Evolutionary conservation across 768 basidiomycete species (phyloP).

Genomic region (Xerocomellus intermedius): DNA sequence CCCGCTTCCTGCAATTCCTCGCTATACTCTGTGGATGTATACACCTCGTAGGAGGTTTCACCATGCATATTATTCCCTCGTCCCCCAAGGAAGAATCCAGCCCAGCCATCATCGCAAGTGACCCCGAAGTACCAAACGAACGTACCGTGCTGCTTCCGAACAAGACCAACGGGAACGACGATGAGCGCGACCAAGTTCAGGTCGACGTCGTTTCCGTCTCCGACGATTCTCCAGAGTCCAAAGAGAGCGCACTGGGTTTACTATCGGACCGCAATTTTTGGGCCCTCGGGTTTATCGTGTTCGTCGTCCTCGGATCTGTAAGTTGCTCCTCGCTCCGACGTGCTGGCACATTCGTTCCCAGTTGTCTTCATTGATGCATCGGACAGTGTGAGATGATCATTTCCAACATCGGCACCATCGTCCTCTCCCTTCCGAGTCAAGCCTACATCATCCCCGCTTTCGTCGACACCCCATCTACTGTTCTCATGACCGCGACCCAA

Average conservation of each 20-base stretch:
- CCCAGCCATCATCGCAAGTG: not conserved
- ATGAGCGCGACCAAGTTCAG: slow-evolving; percentile 12
- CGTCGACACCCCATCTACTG: slow-evolving; percentile 22
- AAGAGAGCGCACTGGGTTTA: slow-evolving; percentile 40
- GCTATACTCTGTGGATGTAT: slow-evolving; percentile 51
- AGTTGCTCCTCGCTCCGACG: slow-evolving; percentile 27
- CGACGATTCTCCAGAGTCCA: slow-evolving; percentile 16
- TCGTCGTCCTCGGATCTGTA: slow-evolving; percentile 66
- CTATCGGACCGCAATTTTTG: slow-evolving; percentile 61
- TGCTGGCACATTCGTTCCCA: not conserved
- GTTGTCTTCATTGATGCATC: not conserved
- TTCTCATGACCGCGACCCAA: slow-evolving; percentile 54
- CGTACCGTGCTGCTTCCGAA: slow-evolving; percentile 30
- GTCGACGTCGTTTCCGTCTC: slow-evolving; percentile 25
- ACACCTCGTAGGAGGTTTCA: slow-evolving; percentile 54
- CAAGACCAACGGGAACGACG: slow-evolving; percentile 16
- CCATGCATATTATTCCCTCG: slow-evolving; percentile 31
- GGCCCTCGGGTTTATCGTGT: slow-evolving; percentile 51
- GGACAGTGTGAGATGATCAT: slow-evolving; percentile 76
- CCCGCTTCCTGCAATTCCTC: slow-evolving; percentile 54
- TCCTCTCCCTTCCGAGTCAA: slow-evolving; percentile 55
- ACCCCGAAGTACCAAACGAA: slow-evolving; percentile 28
- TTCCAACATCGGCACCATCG: slow-evolving; percentile 77
- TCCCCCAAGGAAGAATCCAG: slow-evolving; percentile 6
- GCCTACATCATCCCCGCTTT: slow-evolving; percentile 3